phyloP scores from a whole-genome alignment of 116 monocot genomes.

The Trichopus zeylanicus region DNA sequence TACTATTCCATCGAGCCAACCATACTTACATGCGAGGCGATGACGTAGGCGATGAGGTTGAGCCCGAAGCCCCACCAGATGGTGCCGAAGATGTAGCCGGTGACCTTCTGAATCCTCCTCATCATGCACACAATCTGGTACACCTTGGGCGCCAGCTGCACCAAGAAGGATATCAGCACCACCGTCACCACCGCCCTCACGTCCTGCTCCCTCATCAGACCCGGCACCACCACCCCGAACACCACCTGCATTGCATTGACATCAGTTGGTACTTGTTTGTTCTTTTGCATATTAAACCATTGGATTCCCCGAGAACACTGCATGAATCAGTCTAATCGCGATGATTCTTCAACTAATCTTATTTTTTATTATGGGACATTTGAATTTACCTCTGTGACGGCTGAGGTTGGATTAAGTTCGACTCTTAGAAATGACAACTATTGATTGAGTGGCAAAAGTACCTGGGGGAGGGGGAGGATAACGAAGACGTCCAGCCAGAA shows the following conservation, averaged over 20 bases:
- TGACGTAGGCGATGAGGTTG: constrained; percentile 78
- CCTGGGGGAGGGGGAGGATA: constrained; percentile 79
- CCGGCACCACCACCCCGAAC: constrained; percentile 47
- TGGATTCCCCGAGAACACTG: no score
- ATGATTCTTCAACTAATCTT: no score
- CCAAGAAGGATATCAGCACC: constrained; percentile 40
- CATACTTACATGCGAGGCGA: constrained; percentile 82
- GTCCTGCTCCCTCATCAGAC: constrained; percentile 30
- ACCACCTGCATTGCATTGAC: constrained; percentile 29
- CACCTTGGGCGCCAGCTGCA: constrained; percentile 65
- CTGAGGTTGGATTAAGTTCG: no score
- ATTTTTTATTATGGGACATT: no score
- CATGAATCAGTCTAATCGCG: no score
- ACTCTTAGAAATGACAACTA: not conserved
- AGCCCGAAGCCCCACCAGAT: constrained; percentile 86
- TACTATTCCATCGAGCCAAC: no score
- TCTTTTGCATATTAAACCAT: no score
- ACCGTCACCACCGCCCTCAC: constrained; percentile 39
- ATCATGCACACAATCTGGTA: constrained; percentile 56
- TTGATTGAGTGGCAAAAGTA: not conserved
- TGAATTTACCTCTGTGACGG: not conserved
- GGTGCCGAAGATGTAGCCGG: constrained; percentile 75
- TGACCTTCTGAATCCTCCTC: constrained; percentile 72
- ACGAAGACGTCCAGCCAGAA: constrained; percentile 89
- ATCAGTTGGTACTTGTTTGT: not conserved